Evolutionary conservation across 495 filamentous ascomycete genomes (phyloP).

Genomic region (Amorphotheca resinae): DNA sequence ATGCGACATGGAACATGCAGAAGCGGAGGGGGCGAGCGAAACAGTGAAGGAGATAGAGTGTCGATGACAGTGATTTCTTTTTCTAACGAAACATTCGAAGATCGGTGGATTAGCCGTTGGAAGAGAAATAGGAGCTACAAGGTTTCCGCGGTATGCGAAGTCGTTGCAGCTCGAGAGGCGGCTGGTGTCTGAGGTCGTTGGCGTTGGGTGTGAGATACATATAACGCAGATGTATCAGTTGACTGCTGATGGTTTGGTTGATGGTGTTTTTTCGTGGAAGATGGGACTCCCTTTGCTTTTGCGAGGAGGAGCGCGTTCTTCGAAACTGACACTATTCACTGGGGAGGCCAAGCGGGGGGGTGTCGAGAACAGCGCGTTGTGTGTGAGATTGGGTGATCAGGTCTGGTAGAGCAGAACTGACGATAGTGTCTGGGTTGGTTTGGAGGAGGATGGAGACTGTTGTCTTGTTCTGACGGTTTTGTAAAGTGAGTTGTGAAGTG

Average conservation of each 20-base stretch:
- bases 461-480: constrained; percentile 5
- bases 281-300: constrained; percentile 6
- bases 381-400: not conserved
- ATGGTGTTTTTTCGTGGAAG: constrained; percentile 8
- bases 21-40: constrained; percentile 17
- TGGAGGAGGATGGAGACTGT: not conserved
- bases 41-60: constrained; percentile 28
- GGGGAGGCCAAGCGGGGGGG: constrained; percentile 4
- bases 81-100: constrained; percentile 35
- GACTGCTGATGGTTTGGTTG: constrained; percentile 18
- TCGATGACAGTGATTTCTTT: constrained; percentile 22
- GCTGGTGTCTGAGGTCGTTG: constrained; percentile 66
- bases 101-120: constrained; percentile 61
- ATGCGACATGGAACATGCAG: constrained; percentile 37
- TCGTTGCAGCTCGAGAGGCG: constrained; percentile 85
- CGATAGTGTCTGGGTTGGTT: not conserved
- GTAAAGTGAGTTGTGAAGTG: constrained; percentile 1
- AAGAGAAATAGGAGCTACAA: constrained; percentile 60
- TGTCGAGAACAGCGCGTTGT: not conserved
- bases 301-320: constrained; percentile 5
- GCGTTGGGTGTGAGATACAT: constrained; percentile 69
- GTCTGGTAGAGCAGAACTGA: not conserved
- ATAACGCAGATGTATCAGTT: constrained; percentile 39
- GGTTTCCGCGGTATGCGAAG: constrained; percentile 85
- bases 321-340: not conserved